phyloP scores from a whole-genome alignment of 495 filamentous ascomycete species.

The Hypomontagnella monticulosa region DNA sequence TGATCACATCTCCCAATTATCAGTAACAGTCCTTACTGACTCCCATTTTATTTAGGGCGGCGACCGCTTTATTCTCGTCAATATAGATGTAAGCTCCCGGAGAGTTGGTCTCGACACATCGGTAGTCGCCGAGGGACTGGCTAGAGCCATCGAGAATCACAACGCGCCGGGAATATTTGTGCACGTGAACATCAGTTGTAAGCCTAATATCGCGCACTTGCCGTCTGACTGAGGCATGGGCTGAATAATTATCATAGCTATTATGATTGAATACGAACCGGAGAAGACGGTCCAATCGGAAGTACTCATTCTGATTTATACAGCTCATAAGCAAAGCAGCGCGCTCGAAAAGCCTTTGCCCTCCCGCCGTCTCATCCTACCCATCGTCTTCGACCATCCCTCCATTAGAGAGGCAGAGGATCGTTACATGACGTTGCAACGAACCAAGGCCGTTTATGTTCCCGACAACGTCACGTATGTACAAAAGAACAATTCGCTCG shows the following conservation, averaged over 20 bases:
- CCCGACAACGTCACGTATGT: constrained; percentile 68
- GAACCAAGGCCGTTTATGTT: constrained; percentile 66
- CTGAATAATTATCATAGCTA: constrained; percentile 11
- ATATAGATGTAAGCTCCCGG: constrained; percentile 9
- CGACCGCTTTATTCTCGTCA: constrained; percentile 28
- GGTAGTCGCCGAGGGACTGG: constrained; percentile 18
- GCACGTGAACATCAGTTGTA: constrained; percentile 33
- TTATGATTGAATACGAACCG: constrained; percentile 31
- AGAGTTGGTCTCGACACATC: constrained; percentile 32
- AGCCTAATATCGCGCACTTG: not conserved
- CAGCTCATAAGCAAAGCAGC: constrained; percentile 10
- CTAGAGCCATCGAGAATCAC: constrained; percentile 15
- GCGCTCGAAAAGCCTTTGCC: constrained; percentile 10
- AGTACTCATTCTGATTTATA: constrained; percentile 14
- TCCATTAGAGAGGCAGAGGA: constrained; percentile 59
- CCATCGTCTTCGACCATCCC: constrained; percentile 63
- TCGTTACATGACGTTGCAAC: constrained; percentile 67
- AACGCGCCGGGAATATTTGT: constrained; percentile 13
- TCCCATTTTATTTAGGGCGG: constrained; percentile 11
- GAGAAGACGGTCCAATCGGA: constrained; percentile 15
- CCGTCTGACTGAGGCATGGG: not conserved
- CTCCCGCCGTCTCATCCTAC: constrained; percentile 57
- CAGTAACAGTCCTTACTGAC: not conserved
- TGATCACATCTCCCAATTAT: not conserved
- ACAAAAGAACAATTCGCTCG: constrained; percentile 63